Base-by-base conservation (phyloP, 208 protist genomes). In the Leishmania amazonensis region DNA sequence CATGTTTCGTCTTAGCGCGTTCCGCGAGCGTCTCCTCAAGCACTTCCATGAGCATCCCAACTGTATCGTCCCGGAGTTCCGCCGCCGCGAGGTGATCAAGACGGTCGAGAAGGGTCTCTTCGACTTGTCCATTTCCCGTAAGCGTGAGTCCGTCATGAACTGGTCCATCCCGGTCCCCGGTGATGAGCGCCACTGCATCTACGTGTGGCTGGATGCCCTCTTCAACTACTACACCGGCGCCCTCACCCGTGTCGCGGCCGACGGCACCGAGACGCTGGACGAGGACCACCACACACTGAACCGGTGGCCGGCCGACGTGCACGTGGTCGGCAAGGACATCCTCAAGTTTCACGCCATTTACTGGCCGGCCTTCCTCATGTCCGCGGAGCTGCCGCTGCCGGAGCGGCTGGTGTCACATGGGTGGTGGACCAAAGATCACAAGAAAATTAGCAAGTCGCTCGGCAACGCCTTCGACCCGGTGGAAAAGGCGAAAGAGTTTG, bases 181-280 rank as follows among this genome's bases (percentile, higher is more conserved):
- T 45, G 98, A 99, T 81, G 89, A 97, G 42, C 76, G 93, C 70
- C 98, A 99, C 84, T 97, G 95, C 75, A 99, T 99, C 80, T 99
- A 99, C 89, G 99, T 99, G 24, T 99, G 99, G 99, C 94, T 99
- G 1, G 99, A 99, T 87, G 99, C 99, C 0, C 93, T 99, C 2
- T 98, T 97, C 58, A 99, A 99, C 90, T 99, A 99, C 89, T 93
- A 99, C 60, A 99, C 99, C 15, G 96, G 84, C n/a, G 79, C 94
- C 65, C 51, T 88, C 53, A 86, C 88, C 53, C 81, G 83, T 24
- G 73, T 90, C 53, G 83, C 85, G 73, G 81, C 77, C 47, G 83
- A 93, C 74, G 89, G 89, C 57, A 84, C 76, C 40, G 85, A 93
- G 64, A 64, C 86, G 38, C 78, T 91, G 60, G 81, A 88, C 38